Base-by-base conservation (phyloP, 176 grass and related monocot genomes). In the Bothriochloa decipiens region DNA sequence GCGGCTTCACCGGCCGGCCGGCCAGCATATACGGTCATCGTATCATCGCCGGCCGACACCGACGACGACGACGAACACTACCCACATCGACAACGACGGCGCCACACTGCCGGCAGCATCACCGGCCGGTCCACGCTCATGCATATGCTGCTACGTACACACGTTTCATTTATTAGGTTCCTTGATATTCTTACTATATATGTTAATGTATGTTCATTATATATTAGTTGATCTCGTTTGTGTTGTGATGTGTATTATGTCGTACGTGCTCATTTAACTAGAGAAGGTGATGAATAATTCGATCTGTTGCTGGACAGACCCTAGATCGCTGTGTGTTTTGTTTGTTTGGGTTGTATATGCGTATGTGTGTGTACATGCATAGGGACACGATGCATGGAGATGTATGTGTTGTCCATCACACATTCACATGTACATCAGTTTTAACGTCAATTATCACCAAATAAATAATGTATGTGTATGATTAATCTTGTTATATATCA, bases 161-260 rank as follows among this genome's bases (percentile, higher is more conserved):
- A 18, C 16, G 17, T 55, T 25, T 35, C 28, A 14, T 29, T 28
- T 39, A 18, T 50, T 73, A 79, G 81, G 57, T 61, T 83, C 74
- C 41, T 71, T 81, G 52, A 55, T 55, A 8, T 70, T 63, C 39
- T 20, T 78, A 32, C 29, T 32, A 39, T 78, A 39, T 78, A 42
- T 72, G 55, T 55, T 88, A n/a, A 78, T 85, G 74, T 60, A 60
- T 85, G 74, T 78, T 70, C 6, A 70, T 78, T 72, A 46, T 72
- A 46, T 47, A 72, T 72, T 85, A 85, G 35, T 77, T 85, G 0
- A 57, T 70, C 49, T 45, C 63, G 46, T 55, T 25, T 37, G 64
- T 53, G 50, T 6, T 52, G 50, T 18, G 29, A 32, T 32, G 29
- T 53, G 18, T 53, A 53, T 16, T 53, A 53, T 20, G 6, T 53